Conservation (phyloP, 805 yeast genomes). For the Wickerhamomyces alni region DNA sequence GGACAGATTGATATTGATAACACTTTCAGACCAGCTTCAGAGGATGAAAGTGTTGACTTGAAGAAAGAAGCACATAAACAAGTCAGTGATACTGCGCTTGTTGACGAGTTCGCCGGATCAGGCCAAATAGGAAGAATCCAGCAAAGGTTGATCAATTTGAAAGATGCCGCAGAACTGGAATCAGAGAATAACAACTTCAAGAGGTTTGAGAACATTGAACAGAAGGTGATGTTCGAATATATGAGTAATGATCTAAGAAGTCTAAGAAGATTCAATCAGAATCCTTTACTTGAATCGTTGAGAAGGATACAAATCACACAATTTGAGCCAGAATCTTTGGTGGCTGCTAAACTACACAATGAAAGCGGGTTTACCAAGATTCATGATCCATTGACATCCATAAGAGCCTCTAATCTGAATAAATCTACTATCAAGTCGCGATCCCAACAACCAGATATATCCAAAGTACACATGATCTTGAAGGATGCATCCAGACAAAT, state of each 20-base stretch:
- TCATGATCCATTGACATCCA: neutral
- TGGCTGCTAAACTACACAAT: no score
- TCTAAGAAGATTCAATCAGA: conserved; percentile 15
- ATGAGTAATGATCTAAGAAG: conserved; percentile 16
- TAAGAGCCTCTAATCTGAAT: neutral
- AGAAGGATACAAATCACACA: conserved; percentile 2
- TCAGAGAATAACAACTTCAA: neutral
- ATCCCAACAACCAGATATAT: neutral
- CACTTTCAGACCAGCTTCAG: neutral
- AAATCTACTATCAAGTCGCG: no score
- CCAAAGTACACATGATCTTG: neutral
- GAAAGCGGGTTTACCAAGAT: neutral
- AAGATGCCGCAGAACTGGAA: conserved; percentile 6
- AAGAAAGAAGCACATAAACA: no score
- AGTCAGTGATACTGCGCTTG: no score
- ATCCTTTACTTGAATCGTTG: conserved; percentile 11
- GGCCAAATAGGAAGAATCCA: conserved; percentile 18
- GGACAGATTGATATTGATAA: conserved; percentile 5
- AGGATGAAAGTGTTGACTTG: no score
- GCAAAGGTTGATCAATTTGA: conserved; percentile 14
- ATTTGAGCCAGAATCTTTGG: neutral
- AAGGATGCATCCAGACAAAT: neutral
- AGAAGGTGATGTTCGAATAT: conserved; percentile 18
- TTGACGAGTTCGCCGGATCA: no score
- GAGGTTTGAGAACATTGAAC: conserved; percentile 14